Evolutionary conservation across 163 green algal genomes (phyloP).

Genomic region (Trebouxiophyceae sp.): DNA sequence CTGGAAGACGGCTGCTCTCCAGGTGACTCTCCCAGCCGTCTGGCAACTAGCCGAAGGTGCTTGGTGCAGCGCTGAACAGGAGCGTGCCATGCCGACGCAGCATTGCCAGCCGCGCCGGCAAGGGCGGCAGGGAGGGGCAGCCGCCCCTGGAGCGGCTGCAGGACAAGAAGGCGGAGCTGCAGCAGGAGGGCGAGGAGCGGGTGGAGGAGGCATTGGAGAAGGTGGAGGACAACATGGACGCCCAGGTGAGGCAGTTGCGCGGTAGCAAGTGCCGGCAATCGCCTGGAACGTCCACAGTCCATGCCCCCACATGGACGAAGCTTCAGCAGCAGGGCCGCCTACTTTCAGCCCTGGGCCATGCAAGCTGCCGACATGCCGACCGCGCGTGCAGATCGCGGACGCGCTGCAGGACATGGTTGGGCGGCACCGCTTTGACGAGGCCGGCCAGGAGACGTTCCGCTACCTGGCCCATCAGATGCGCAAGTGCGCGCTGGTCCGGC

Average conservation of each 20-base stretch:
- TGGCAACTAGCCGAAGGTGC: too few relatives aligned
- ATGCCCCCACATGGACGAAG: too few relatives aligned
- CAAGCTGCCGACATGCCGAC: too few relatives aligned
- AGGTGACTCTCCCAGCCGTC: too few relatives aligned
- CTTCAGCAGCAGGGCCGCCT: too few relatives aligned
- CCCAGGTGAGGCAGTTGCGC: background rate
- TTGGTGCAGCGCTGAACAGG: too few relatives aligned
- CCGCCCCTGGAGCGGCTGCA: background rate
- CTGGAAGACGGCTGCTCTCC: too few relatives aligned
- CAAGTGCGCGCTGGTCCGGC: background rate
- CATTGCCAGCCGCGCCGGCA: too few relatives aligned
- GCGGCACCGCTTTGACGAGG: background rate
- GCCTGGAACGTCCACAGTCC: too few relatives aligned
- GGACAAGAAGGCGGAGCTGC: constrained; percentile 1
- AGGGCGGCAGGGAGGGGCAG: background rate
- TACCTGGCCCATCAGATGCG: constrained; percentile 4
- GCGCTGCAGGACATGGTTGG: constrained; percentile 2
- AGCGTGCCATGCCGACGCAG: too few relatives aligned
- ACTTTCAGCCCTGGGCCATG: too few relatives aligned
- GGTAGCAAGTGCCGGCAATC: too few relatives aligned
- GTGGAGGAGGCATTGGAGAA: background rate
- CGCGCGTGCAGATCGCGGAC: background rate
- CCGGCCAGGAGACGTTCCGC: background rate
- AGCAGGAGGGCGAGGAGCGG: background rate
- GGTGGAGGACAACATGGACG: background rate